phyloP scores from a whole-genome alignment of 768 basidiomycete genomes.

The Termitomyces sp. region DNA sequence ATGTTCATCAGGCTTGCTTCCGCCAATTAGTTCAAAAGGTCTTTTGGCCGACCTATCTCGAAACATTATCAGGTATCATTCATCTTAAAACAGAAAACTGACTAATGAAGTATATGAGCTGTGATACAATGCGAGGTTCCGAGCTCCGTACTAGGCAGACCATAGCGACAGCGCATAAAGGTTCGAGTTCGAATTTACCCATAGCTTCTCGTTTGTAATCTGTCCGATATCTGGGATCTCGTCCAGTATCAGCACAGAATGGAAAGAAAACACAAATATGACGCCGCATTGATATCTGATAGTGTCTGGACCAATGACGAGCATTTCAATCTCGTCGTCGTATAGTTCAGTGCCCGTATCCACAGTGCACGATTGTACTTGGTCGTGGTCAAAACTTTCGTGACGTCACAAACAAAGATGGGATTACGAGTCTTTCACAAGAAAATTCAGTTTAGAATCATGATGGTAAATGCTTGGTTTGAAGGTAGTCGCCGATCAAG shows the following conservation, averaged over 20 bases:
- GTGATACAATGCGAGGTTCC: neutral
- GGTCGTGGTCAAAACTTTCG: neutral
- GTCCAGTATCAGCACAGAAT: neutral
- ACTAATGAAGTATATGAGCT: neutral
- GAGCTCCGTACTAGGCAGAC: neutral
- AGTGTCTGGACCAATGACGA: neutral
- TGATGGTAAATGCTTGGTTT: too few relatives aligned
- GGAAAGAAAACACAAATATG: neutral
- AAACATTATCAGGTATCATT: too few relatives aligned
- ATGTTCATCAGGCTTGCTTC: neutral
- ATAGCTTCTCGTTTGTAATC: neutral
- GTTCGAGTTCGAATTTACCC: too few relatives aligned
- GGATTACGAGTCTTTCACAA: neutral
- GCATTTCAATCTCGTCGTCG: neutral
- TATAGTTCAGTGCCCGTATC: neutral
- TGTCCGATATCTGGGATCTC: neutral
- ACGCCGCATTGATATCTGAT: neutral
- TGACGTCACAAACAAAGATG: neutral
- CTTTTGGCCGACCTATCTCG: too few relatives aligned
- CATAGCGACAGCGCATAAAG: too few relatives aligned
- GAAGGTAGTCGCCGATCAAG: neutral
- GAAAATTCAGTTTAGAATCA: too few relatives aligned
- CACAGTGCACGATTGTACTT: neutral
- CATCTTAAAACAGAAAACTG: neutral
- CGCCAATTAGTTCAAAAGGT: neutral